These are phyloP conservation scores for Periconia digitata DNA, from an alignment of 2,329 filamentous ascomycete species.

Conservation along the genomic window DNA sequence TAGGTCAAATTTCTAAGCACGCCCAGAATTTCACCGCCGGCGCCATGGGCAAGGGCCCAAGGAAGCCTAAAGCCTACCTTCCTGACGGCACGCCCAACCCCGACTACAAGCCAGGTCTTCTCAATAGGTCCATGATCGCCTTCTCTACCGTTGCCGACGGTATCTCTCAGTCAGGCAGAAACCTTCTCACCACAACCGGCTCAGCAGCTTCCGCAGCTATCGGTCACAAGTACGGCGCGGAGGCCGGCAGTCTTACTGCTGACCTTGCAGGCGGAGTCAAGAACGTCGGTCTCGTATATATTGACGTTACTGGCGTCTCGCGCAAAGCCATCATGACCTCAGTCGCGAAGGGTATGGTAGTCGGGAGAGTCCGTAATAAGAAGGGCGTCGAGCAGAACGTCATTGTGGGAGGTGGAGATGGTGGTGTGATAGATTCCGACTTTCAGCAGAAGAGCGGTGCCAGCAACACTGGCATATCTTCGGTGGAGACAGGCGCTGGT, in stretches of 20 bases:
- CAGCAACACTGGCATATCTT: conserved; percentile 32
- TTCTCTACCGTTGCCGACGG: conserved; percentile 94
- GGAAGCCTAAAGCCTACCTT: conserved; percentile 63
- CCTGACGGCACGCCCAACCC: conserved; percentile 66
- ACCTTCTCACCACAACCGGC: conserved; percentile 72
- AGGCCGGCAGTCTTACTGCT: conserved; percentile 77
- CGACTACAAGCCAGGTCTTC: conserved; percentile 81
- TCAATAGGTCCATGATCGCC: conserved; percentile 96
- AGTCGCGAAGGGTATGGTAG: conserved; percentile 92
- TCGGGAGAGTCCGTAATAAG: conserved; percentile 75
- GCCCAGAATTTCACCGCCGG: conserved; percentile 88
- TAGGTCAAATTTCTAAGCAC: conserved; percentile 78
- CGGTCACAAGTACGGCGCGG: conserved; percentile 81
- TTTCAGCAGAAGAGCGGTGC: conserved; percentile 21
- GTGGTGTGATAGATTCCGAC: conserved; percentile 46
- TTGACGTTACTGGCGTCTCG: conserved; percentile 92
- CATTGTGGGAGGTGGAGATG: conserved; percentile 70
- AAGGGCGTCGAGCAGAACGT: conserved; percentile 66
- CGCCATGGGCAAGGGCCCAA: conserved; percentile 64
- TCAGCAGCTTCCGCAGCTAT: conserved; percentile 83
- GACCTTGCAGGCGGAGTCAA: conserved; percentile 84
- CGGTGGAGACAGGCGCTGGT: conserved; percentile 23
- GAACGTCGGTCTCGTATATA: conserved; percentile 96
- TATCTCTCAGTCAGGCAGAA: conserved; percentile 82
- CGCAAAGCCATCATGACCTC: conserved; percentile 87